Base-by-base conservation (phyloP, 176 grass and related monocot species). In the Puya raimondii region DNA sequence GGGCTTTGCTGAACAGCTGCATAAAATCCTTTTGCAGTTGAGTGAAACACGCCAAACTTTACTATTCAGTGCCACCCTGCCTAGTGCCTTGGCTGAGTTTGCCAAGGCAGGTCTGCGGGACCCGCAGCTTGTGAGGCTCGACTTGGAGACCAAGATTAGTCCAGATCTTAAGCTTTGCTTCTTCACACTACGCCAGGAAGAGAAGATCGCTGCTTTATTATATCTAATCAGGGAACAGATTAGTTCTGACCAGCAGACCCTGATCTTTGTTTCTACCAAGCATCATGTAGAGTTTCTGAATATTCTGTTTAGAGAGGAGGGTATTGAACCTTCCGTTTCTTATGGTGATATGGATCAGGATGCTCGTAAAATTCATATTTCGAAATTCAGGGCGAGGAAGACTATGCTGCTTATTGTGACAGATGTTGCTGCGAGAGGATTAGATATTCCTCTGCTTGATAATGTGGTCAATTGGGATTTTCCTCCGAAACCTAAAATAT, bases 281-380 rank as follows among this genome's bases (percentile, higher is more conserved):
- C 75, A 97, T 70, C 94, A 93, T 83, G 94, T 97, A 5, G 94
- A 99, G 25, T 99, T 99, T 66, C 67, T 99, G 63, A 99, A 86
- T 77, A 78, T 84, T 88, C 78, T 99, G 63, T 93, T 99, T 72
- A 83, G 77, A 73, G 81, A 88, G 79, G 94, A 99, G 69, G 90
- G 89, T 47, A 74, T 99, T 65, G 78, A 84, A 53, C 63, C 94
- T 78, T 93, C 94, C 0, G 48, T 99, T 76, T 90, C 84, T 8
- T 99, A 99, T 47, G 94, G 94, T 78, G 87, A 91, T 77, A 99
- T 99, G 94, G 94, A 99, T 72, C 94, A 93, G 70, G 94, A 99
- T 81, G 89, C 94, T 25, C 86, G 82, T 61, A 92, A 81, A 76
- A 90, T 93, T 61, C 87, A 99, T 67, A 87, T 93, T 81, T 85